These are phyloP conservation scores for Phytophthora ramorum DNA, from an alignment of 352 stramenopile genomes.

Conservation along the genomic window DNA sequence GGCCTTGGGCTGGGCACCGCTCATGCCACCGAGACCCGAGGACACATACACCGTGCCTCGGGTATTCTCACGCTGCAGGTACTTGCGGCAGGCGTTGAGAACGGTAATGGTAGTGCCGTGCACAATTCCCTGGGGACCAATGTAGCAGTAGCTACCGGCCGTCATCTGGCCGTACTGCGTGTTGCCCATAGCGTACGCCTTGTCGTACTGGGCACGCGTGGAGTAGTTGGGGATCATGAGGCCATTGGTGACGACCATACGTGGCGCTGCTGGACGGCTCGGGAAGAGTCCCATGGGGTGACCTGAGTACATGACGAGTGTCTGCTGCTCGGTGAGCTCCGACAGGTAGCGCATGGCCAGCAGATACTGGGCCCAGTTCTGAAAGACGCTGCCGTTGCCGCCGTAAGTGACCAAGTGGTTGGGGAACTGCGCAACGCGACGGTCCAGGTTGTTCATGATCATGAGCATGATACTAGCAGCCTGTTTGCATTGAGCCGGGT, in stretches of 20 bases:
- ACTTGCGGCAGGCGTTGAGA: conserved; percentile 91
- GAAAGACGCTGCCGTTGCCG: conserved; percentile 90
- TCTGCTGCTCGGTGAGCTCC: conserved; percentile 90
- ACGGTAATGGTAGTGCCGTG: conserved; percentile 92
- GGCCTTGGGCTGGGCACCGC: conserved; percentile 85
- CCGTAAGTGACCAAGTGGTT: conserved; percentile 91
- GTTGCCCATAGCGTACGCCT: conserved; percentile 88
- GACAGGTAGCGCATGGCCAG: conserved; percentile 89
- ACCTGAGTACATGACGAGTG: conserved; percentile 90
- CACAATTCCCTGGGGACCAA: conserved; percentile 90
- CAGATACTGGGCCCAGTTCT: conserved; percentile 92
- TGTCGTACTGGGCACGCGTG: conserved; percentile 86
- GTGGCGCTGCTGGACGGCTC: conserved; percentile 68
- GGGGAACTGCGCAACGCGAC: conserved; percentile 87
- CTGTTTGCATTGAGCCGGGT: conserved; percentile 77
- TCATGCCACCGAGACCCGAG: conserved; percentile 89
- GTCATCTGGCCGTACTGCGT: conserved; percentile 93
- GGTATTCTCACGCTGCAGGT: conserved; percentile 73
- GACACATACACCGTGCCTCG: conserved; percentile 88
- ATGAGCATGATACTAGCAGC: conserved; percentile 89
- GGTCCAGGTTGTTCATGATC: conserved; percentile 94
- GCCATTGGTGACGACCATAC: conserved; percentile 90
- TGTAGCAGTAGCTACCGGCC: conserved; percentile 92
- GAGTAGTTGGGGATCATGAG: conserved; percentile 93
- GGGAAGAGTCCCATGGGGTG: conserved; percentile 91